These are phyloP conservation scores for Wilcoxina mikolae DNA, from an alignment of 495 filamentous ascomycete genomes.

Conservation along the genomic window DNA sequence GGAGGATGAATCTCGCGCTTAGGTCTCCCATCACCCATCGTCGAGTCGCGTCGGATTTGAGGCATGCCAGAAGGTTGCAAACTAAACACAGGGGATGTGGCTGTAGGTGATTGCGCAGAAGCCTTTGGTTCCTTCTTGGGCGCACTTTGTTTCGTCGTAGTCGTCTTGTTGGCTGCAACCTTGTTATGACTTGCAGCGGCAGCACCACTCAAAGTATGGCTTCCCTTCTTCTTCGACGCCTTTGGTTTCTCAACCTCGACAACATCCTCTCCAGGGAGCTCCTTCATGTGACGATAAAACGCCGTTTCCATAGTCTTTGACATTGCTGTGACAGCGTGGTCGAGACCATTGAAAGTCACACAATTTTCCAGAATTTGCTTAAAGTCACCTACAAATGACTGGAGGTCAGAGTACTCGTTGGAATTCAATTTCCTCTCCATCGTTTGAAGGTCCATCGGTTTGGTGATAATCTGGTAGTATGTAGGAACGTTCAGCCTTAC, in stretches of 20 bases:
- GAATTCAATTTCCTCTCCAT: conserved; percentile 59
- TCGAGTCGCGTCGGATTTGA: conserved; percentile 78
- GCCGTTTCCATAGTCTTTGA: conserved; percentile 46
- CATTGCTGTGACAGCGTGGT: conserved; percentile 51
- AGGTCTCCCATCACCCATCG: conserved; percentile 57
- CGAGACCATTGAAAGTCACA: conserved; percentile 61
- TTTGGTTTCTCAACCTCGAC: conserved; percentile 39
- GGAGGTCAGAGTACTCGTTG: conserved; percentile 44
- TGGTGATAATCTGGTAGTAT: conserved; percentile 55
- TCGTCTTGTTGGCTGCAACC: conserved; percentile 25
- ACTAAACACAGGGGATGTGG: conserved; percentile 53
- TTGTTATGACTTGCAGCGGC: conserved; percentile 22
- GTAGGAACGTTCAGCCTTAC: conserved; percentile 50
- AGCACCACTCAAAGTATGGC: conserved; percentile 33
- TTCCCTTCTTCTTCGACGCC: conserved; percentile 39
- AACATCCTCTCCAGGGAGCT: conserved; percentile 34
- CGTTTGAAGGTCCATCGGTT: conserved; percentile 67
- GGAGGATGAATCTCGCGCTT: conserved; percentile 92
- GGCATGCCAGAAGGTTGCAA: conserved; percentile 73
- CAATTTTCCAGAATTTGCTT: conserved; percentile 62
- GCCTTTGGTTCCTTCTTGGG: conserved; percentile 34
- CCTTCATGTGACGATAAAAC: conserved; percentile 46
- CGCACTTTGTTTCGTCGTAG: conserved; percentile 9
- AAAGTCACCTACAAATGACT: conserved; percentile 56
- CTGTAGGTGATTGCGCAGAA: conserved; percentile 39